Conservation (phyloP, 2,329 filamentous ascomycete species). For the Fusarium compactum region DNA sequence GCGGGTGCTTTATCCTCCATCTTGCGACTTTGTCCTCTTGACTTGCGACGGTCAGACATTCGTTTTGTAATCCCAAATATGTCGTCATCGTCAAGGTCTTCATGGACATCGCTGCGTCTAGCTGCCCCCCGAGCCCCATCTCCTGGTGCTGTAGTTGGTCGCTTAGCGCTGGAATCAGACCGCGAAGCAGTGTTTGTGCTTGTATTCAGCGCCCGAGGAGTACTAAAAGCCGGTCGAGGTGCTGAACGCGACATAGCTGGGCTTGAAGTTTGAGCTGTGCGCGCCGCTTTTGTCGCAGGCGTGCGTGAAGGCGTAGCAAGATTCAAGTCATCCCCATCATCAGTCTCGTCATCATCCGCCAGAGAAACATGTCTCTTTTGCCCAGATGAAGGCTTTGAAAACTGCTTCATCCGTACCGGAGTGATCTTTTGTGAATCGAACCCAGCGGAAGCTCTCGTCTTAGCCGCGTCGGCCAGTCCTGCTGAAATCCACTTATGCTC, state of each 20-base stretch:
- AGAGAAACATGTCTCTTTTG: constrained; percentile 32
- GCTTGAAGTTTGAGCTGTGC: constrained; percentile 8
- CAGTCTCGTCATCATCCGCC: constrained; percentile 36
- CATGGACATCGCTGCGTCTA: constrained; percentile 10
- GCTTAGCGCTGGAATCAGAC: background rate
- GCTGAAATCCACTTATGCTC: constrained; percentile 47
- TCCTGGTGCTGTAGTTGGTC: constrained; percentile 13
- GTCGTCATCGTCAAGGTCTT: constrained; percentile 50
- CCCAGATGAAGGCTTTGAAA: background rate
- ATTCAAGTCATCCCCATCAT: constrained; percentile 31
- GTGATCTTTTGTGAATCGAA: constrained; percentile 41
- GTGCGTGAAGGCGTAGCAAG: constrained; percentile 33
- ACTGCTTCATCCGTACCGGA: constrained; percentile 17
- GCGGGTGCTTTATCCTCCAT: constrained; percentile 20
- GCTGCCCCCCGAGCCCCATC: background rate
- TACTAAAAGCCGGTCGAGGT: constrained; percentile 24
- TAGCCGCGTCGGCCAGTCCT: constrained; percentile 33
- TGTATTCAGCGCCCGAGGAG: constrained; percentile 24
- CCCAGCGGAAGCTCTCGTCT: constrained; percentile 48
- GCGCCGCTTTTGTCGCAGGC: constrained; percentile 13
- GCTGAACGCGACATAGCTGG: constrained; percentile 23
- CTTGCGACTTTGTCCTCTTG: constrained; percentile 47
- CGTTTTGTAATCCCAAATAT: constrained; percentile 53
- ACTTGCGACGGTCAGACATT: constrained; percentile 48
- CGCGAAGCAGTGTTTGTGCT: constrained; percentile 15